These are phyloP conservation scores for Pythium phragmitis DNA, from an alignment of 352 stramenopile genomes.

Conservation along the genomic window DNA sequence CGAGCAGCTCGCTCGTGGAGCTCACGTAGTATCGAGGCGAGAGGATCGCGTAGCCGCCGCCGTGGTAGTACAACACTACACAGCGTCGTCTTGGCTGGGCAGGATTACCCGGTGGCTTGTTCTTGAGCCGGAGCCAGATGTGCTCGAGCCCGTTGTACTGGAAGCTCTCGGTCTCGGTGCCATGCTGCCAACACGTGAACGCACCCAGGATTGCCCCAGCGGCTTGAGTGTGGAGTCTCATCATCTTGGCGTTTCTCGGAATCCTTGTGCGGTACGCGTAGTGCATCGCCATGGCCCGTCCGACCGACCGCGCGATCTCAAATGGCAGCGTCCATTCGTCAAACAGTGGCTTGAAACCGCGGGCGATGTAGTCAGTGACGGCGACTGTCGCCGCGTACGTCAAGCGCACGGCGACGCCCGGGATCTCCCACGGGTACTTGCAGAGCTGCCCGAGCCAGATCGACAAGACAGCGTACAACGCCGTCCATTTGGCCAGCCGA, in stretches of 20 bases:
- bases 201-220: constrained; percentile 12
- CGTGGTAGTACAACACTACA: constrained; percentile 57
- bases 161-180: constrained; percentile 12
- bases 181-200: constrained; percentile 4
- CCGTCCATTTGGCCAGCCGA: too few relatives aligned
- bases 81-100: constrained; percentile 17
- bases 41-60: constrained; percentile 15
- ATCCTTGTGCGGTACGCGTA: constrained; percentile 13
- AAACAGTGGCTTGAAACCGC: constrained; percentile 23
- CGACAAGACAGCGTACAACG: too few relatives aligned
- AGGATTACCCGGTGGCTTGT: not conserved
- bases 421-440: constrained; percentile 19
- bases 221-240: not conserved
- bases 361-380: constrained; percentile 22
- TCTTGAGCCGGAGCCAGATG: constrained; percentile 17
- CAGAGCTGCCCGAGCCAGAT: constrained; percentile 17
- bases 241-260: constrained; percentile 15
- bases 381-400: constrained; percentile 12
- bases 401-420: constrained; percentile 13
- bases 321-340: constrained; percentile 28
- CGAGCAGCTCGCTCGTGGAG: constrained; percentile 29
- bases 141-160: constrained; percentile 29
- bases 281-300: constrained; percentile 15
- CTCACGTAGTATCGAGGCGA: constrained; percentile 11
- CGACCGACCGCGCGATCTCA: constrained; percentile 22